Base-by-base conservation (phyloP, 108 stramenopile species). In the Halocafeteria seosinensis region DNA sequence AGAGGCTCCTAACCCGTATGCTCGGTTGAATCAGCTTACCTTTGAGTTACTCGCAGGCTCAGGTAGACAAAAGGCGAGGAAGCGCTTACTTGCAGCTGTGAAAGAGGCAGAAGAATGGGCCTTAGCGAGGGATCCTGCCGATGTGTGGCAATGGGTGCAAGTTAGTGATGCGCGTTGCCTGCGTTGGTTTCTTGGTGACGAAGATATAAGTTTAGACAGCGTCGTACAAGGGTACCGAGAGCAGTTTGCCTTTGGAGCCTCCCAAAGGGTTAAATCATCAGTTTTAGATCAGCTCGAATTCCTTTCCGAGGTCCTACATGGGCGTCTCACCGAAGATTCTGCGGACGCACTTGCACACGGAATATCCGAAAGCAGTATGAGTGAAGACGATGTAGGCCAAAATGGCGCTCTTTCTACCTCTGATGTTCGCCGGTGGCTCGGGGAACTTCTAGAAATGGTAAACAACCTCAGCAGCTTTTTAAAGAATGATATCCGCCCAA, bases 111-210 rank as follows among this genome's bases (percentile, higher is more conserved):
- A 59, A 35, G 17, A 3, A 3, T 59, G 17, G 17, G 57, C 57
- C 2, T 2, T 2, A 2, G 12, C 17, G 28, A 11, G 28, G 2
- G 57, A 59, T 12, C 27, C 57, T 17, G 21, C 1, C 2, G 57
- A 59, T n/a, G 57, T 59, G 17, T 59, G 57, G 57, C 12, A 5
- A 5, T 59, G 57, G 57, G 21, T 59, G 57, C 57, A 59, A 35
- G 2, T 59, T 12, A 17, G 34, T 2, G 57, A 59, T n/a, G 57
- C 57, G 57, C 12, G n/a, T 17, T 59, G 5, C 57, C 57, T 59
- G 27, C 17, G 57, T 33, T 6, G 2, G 27, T 35, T 59, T 33
- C 2, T 25, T 27, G 57, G 28, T 35, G 3, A 9, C 9, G 25
- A 28, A 11, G 57, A 11, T 35, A n/a, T 30, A 35, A 2, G 3